Evolutionary conservation across 305 asterid species (phyloP).

Genomic region (Fraxinus sp.): DNA sequence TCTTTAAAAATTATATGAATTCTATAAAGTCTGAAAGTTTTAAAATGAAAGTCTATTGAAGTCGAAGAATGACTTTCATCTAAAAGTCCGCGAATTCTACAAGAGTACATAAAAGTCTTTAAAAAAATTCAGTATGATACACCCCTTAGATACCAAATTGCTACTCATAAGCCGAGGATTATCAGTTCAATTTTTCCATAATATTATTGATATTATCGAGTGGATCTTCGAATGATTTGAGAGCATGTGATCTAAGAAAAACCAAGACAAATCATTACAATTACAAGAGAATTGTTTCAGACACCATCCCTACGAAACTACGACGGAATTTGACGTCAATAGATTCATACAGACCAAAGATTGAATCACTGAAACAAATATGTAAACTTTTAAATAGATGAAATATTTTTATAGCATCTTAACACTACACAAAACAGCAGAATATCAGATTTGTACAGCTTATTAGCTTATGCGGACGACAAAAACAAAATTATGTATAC

Average conservation of each 20-base stretch:
- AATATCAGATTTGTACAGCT: constrained; percentile 42
- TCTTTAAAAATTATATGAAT: too few species aligned
- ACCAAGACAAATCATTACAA: constrained; percentile 49
- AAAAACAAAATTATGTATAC: constrained; percentile 45
- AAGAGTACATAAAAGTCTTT: too few species aligned
- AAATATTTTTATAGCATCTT: not conserved
- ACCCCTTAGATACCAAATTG: not conserved
- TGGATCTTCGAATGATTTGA: constrained; percentile 42
- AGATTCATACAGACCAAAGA: too few species aligned
- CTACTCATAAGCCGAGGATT: not conserved
- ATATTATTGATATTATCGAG: constrained; percentile 11
- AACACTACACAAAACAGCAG: constrained; percentile 24
- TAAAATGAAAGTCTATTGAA: too few species aligned
- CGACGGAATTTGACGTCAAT: too few species aligned
- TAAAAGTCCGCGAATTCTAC: not conserved
- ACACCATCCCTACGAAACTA: constrained; percentile 44
- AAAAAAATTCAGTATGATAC: too few species aligned
- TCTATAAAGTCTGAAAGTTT: too few species aligned
- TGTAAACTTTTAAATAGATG: not conserved
- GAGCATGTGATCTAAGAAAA: constrained; percentile 59
- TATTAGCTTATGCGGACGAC: constrained; percentile 29
- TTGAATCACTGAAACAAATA: too few species aligned
- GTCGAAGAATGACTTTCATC: too few species aligned
- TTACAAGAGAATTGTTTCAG: constrained; percentile 41
- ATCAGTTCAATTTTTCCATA: not conserved